Conservation (phyloP, 352 stramenopile species). For the Globisporangium spiculum region DNA sequence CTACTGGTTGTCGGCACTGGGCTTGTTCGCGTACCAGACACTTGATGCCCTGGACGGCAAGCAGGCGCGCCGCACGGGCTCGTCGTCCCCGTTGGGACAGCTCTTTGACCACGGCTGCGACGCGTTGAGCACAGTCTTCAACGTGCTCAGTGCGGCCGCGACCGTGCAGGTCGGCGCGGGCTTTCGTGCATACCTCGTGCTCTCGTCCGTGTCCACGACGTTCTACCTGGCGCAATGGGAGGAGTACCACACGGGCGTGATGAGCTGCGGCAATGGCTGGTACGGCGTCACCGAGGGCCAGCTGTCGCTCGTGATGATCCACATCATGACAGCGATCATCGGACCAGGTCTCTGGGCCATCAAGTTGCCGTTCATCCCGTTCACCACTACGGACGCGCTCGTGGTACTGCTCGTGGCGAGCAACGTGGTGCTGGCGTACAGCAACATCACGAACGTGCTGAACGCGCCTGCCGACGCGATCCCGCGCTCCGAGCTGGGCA, state of each 20-base stretch:
- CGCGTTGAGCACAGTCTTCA: slow-evolving; percentile 80
- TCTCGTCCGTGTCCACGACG: slow-evolving; percentile 75
- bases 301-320: slow-evolving; percentile 65
- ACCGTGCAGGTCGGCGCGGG: slow-evolving; percentile 55
- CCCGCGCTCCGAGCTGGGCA: slow-evolving; percentile 60
- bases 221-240: slow-evolving; percentile 89
- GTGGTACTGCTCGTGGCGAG: slow-evolving; percentile 57
- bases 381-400: slow-evolving; percentile 55
- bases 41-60: slow-evolving; percentile 99
- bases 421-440: slow-evolving; percentile 72
- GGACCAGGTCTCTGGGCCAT: slow-evolving; percentile 57
- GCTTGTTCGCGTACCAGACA: slow-evolving; percentile 95
- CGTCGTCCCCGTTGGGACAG: slow-evolving; percentile 94
- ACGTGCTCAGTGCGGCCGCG: slow-evolving; percentile 69
- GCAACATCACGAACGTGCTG: slow-evolving; percentile 78
- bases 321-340: slow-evolving; percentile 55
- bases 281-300: slow-evolving; percentile 86
- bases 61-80: slow-evolving; percentile 93
- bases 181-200: slow-evolving; percentile 42
- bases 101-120: slow-evolving; percentile 98
- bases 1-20: slow-evolving; percentile 71
- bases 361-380: slow-evolving; percentile 33
- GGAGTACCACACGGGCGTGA: slow-evolving; percentile 88
- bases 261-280: slow-evolving; percentile 85
- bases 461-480: slow-evolving; percentile 50